Evolutionary conservation across 805 yeast genomes (phyloP).

Genomic region (Cyberlindnera mrakii): DNA sequence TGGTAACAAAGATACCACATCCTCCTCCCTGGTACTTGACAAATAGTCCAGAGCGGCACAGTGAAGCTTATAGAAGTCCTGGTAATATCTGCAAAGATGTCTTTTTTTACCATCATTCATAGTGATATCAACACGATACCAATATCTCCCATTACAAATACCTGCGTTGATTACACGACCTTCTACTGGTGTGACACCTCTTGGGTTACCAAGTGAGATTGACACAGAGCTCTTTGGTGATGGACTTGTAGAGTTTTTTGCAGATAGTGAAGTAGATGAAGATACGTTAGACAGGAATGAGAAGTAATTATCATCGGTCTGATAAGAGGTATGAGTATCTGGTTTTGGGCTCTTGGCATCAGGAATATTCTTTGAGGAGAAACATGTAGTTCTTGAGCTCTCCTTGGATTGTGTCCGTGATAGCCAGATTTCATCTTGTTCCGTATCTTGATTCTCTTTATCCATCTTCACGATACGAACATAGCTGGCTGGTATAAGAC

Average conservation of each 20-base stretch:
- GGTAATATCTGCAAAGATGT: conserved; percentile 42
- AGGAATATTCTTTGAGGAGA: not conserved
- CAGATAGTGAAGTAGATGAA: conserved; percentile 1
- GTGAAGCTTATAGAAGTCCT: conserved; percentile 45
- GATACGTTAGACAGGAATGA: conserved; percentile 7
- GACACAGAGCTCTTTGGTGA: not conserved
- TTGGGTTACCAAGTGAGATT: too few relatives aligned
- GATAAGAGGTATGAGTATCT: not conserved
- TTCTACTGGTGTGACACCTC: conserved; percentile 22
- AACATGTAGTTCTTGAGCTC: not conserved
- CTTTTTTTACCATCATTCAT: conserved; percentile 31
- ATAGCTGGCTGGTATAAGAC: conserved; percentile 47
- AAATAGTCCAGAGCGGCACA: conserved; percentile 25
- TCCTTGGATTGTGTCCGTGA: conserved; percentile 5
- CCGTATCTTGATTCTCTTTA: conserved; percentile 20
- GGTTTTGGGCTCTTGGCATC: not conserved
- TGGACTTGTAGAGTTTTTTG: conserved; percentile 1
- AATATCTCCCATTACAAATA: conserved; percentile 37
- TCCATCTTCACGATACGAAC: conserved; percentile 38
- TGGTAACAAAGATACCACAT: conserved; percentile 28
- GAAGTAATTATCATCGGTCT: conserved; percentile 3
- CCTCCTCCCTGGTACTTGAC: conserved; percentile 5
- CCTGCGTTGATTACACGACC: conserved; percentile 36
- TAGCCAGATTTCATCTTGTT: conserved; percentile 20
- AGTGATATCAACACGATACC: conserved; percentile 43